phyloP scores from a whole-genome alignment of 116 monocot species.

The Trichopus zeylanicus region DNA sequence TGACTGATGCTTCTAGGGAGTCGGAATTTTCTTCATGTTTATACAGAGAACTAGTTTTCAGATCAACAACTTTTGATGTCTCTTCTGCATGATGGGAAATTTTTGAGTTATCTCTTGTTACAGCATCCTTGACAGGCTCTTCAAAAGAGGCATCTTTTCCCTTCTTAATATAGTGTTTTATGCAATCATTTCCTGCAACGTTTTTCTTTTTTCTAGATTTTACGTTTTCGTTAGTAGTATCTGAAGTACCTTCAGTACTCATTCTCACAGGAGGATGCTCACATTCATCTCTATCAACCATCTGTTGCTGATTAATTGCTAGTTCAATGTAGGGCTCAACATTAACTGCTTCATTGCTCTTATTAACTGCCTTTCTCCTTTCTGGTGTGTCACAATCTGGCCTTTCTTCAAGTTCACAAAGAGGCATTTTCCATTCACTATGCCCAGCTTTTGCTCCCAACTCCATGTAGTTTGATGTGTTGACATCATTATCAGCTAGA shows the following conservation, averaged over 20 bases:
- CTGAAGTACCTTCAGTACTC: slow-evolving; percentile 11
- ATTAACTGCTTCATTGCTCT: neutral
- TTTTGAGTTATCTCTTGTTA: neutral
- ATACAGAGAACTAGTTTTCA: neutral
- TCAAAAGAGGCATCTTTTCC: slow-evolving; percentile 11
- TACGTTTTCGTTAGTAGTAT: slow-evolving; percentile 11
- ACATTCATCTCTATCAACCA: slow-evolving; percentile 1
- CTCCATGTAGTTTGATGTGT: neutral
- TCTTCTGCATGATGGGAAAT: slow-evolving; percentile 4
- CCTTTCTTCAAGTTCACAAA: neutral
- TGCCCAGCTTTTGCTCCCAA: neutral
- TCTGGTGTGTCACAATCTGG: neutral
- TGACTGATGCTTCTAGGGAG: slow-evolving; percentile 6
- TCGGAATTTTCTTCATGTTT: slow-evolving; percentile 6
- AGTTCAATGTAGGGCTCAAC: neutral
- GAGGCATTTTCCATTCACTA: neutral
- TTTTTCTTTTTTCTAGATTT: slow-evolving; percentile 13
- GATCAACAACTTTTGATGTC: slow-evolving; percentile 1
- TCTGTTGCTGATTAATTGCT: slow-evolving; percentile 9
- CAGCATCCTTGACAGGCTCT: slow-evolving; percentile 3
- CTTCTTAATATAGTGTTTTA: slow-evolving; percentile 13
- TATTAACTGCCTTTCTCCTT: neutral
- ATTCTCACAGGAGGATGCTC: slow-evolving; percentile 2
- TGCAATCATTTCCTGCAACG: slow-evolving; percentile 1
- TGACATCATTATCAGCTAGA: neutral